Evolutionary conservation across 306 rosid genomes (phyloP), one percentile per base, ranked within the genome.

Genomic region (Sphenostylis stenocarpa): DNA sequence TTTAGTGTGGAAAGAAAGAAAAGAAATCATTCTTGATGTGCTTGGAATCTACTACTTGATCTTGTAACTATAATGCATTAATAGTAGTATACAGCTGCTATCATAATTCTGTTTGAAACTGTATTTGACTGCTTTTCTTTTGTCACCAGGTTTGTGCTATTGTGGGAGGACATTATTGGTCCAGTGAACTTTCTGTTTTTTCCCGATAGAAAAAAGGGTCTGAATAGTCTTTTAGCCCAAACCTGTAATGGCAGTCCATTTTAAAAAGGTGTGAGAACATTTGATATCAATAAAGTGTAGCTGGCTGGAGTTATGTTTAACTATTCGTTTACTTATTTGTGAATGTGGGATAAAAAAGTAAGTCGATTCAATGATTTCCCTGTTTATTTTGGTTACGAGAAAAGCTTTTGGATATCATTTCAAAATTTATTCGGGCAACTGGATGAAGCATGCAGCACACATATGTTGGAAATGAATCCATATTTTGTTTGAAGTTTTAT

Each of bases 111-210:
- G 62, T 75, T 55, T 67, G 53, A 58, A 57, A 39, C 68, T 76
- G 9, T 41, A 7, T 29, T 61, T 81, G 81, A 85, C 60, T 69
- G 23, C 11, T 33, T 31, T 78, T 80, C 75, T 73, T 51, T 12
- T 83, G 67, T 77, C 53, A 44, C 49, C 89, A 89, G 94, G 89
- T 72, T 83, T 71, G 52, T 49, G 73, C 78, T 41, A 23, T 77
- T 23, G 44, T 70, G 72, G 62, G 24, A 79, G 55, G 67, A 24
- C 76, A 63, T 79, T 63, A 69, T 48, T 74, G 81, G 56, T 43
- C 69, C 36, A 1, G 20, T 67, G 77, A 61, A 24, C 67, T 13
- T 73, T 82, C 5, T 53, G 75, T 67, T 57, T 78, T 31, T 36
- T 63, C 7, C 69, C 84, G 62, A 41, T 68, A 61, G 77, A 12